Conservation (phyloP, 768 basidiomycete species). For the Serendipita sp. region DNA sequence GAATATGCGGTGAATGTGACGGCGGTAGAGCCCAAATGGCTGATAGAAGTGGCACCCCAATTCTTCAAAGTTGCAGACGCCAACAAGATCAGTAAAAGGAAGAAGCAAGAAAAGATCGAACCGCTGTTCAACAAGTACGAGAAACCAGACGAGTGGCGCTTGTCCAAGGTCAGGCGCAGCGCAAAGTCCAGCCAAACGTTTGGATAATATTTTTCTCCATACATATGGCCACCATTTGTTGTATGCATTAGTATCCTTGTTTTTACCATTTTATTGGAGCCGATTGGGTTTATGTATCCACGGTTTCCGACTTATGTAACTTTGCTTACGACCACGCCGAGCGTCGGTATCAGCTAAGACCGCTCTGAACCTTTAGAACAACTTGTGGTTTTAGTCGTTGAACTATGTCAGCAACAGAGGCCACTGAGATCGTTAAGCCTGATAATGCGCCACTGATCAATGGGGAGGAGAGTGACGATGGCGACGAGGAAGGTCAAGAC, state of each 20-base stretch:
- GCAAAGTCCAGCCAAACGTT: constrained; percentile 90
- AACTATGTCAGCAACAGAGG: no score
- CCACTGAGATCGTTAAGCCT: no score
- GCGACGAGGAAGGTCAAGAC: constrained; percentile 14
- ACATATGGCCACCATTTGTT: not conserved
- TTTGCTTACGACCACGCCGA: no score
- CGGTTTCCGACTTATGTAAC: no score
- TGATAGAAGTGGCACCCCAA: constrained; percentile 92
- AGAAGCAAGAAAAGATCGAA: constrained; percentile 92
- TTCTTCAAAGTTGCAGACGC: constrained; percentile 98
- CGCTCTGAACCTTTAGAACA: no score
- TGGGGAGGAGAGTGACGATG: constrained; percentile 20
- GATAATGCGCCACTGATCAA: constrained; percentile 5
- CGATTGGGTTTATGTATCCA: no score
- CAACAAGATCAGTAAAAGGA: constrained; percentile 94
- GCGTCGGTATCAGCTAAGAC: no score
- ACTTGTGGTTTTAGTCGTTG: no score
- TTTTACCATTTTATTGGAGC: no score
- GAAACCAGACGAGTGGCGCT: constrained; percentile 86
- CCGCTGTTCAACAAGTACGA: constrained; percentile 93
- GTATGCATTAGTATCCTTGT: no score
- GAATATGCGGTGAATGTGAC: constrained; percentile 90
- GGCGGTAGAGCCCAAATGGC: constrained; percentile 95
- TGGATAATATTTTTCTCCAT: constrained; percentile 28
- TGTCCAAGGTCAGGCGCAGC: constrained; percentile 83